Percentiles rank a stretch among this genome's conserved stretches.
phyloP scores from a whole-genome alignment of 768 basidiomycete species.

The Tylopilus plumbeoviolaceoides region DNA sequence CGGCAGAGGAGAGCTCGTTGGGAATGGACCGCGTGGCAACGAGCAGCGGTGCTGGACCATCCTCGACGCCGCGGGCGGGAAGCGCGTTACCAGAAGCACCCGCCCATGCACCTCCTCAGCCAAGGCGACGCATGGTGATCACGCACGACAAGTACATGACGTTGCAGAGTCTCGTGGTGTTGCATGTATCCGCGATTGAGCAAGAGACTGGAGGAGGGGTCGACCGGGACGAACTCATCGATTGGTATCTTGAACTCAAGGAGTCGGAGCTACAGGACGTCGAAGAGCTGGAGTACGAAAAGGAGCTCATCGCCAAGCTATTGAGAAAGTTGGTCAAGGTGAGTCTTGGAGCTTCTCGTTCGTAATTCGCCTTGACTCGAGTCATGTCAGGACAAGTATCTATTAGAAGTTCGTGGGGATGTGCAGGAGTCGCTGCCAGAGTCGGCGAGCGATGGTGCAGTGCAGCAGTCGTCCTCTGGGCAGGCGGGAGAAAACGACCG shows the following conservation, averaged over 20 bases:
- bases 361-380: slow-evolving; percentile 1
- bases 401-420: slow-evolving; percentile 81
- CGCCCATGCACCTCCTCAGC: slow-evolving; percentile 37
- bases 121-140: slow-evolving; percentile 82
- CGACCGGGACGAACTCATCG: slow-evolving; percentile 87
- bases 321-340: slow-evolving; percentile 90
- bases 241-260: slow-evolving; percentile 93
- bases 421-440: slow-evolving; percentile 71
- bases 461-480: slow-evolving; percentile 42
- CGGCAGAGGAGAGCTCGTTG: slow-evolving; percentile 48
- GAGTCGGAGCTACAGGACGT: slow-evolving; percentile 80
- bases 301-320: slow-evolving; percentile 86
- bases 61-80: slow-evolving; percentile 31
- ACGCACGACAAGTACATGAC: slow-evolving; percentile 94
- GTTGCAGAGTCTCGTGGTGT: slow-evolving; percentile 82
- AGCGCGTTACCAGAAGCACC: slow-evolving; percentile 29
- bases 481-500: slow-evolving; percentile 57
- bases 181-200: slow-evolving; percentile 78
- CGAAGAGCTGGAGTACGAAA: slow-evolving; percentile 87
- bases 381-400: slow-evolving; percentile 65
- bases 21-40: slow-evolving; percentile 36
- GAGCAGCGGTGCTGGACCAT: slow-evolving; percentile 29
- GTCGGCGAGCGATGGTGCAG: slow-evolving; percentile 56
- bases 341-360: not conserved
- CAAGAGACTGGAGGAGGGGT: slow-evolving; percentile 63